A percentile compares a stretch with the other conserved stretches of the same genome.
Evolutionary conservation across 805 yeast species (phyloP).

Genomic region (Pichia phayaonensis): DNA sequence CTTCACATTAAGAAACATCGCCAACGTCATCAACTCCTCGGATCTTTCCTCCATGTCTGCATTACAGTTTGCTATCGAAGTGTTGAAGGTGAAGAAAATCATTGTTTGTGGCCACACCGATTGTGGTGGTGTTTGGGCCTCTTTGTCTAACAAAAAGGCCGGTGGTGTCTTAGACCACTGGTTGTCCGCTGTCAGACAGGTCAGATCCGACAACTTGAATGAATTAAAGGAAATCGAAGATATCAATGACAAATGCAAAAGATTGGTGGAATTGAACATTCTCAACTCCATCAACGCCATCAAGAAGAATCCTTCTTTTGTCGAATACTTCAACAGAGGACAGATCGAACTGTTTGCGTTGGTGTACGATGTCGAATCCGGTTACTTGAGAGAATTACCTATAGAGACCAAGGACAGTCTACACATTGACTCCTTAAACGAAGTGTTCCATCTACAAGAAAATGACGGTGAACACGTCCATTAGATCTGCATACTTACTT

Average conservation of each 20-base stretch:
- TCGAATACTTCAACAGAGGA: slow-evolving; percentile 52
- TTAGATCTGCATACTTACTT: neutral
- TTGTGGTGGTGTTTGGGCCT: slow-evolving; percentile 89
- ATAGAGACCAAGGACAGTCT: slow-evolving; percentile 11
- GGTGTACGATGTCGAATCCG: slow-evolving; percentile 76
- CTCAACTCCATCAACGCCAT: slow-evolving; percentile 63
- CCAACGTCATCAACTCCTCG: slow-evolving; percentile 62
- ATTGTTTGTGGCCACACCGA: slow-evolving; percentile 91
- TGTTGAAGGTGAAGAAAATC: slow-evolving; percentile 70
- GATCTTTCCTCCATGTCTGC: slow-evolving; percentile 74
- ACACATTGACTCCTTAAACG: slow-evolving; percentile 13
- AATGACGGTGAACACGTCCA: slow-evolving; percentile 8
- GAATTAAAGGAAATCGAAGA: slow-evolving; percentile 43
- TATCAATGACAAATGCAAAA: slow-evolving; percentile 46
- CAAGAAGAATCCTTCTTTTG: slow-evolving; percentile 57
- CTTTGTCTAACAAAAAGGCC: slow-evolving; percentile 53
- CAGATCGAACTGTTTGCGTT: slow-evolving; percentile 75
- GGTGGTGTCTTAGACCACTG: slow-evolving; percentile 69
- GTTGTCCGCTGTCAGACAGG: slow-evolving; percentile 61
- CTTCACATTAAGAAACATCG: slow-evolving; percentile 83
- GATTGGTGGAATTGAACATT: slow-evolving; percentile 70
- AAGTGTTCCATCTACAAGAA: slow-evolving; percentile 22
- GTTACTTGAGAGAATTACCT: slow-evolving; percentile 40
- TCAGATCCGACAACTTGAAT: slow-evolving; percentile 52
- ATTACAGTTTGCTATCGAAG: slow-evolving; percentile 81